These are phyloP conservation scores for Deinandra increscens DNA, from an alignment of 129 eudicot genomes.

Conservation along the genomic window DNA sequence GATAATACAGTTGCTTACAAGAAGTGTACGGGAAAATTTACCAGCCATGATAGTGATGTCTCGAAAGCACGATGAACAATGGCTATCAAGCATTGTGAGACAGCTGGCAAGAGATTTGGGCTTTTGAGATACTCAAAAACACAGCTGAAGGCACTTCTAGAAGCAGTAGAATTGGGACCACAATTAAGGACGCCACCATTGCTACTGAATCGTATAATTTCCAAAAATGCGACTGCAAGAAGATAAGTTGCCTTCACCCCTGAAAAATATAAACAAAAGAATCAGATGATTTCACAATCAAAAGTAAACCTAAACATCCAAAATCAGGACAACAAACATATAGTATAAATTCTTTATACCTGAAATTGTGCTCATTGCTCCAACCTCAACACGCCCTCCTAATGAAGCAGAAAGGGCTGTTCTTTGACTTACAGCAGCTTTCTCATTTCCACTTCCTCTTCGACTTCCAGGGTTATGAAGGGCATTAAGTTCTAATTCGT, in stretches of 20 bases:
- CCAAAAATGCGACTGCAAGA: constrained; percentile 90
- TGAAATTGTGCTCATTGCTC: constrained; percentile 93
- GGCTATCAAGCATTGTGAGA: constrained; percentile 92
- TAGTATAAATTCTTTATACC: constrained; percentile 38
- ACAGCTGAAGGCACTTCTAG: constrained; percentile 96
- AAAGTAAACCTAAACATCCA: constrained; percentile 6
- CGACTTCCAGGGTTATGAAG: constrained; percentile 99
- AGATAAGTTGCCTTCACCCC: constrained; percentile 99
- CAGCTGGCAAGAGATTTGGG: constrained; percentile 92
- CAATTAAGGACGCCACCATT: constrained; percentile 96
- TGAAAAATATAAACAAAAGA: constrained; percentile 26
- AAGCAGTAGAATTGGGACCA: constrained; percentile 58
- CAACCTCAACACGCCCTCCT: constrained; percentile 92
- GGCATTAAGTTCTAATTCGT: constrained; percentile 97
- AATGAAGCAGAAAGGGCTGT: constrained; percentile 95
- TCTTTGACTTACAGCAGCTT: constrained; percentile 90
- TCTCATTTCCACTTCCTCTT: constrained; percentile 92
- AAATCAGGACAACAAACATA: constrained; percentile 8
- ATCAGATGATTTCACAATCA: constrained; percentile 8
- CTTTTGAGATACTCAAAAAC: constrained; percentile 95
- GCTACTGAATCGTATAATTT: constrained; percentile 93
- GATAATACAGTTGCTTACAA: constrained; percentile 14
- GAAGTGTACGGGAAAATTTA: constrained; percentile 24
- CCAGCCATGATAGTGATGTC: constrained; percentile 89
- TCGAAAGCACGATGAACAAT: constrained; percentile 85